Evolutionary conservation across 331 rosid species (phyloP), one percentile per base, ranked within the genome.

Genomic region (Dryas integrifolia): DNA sequence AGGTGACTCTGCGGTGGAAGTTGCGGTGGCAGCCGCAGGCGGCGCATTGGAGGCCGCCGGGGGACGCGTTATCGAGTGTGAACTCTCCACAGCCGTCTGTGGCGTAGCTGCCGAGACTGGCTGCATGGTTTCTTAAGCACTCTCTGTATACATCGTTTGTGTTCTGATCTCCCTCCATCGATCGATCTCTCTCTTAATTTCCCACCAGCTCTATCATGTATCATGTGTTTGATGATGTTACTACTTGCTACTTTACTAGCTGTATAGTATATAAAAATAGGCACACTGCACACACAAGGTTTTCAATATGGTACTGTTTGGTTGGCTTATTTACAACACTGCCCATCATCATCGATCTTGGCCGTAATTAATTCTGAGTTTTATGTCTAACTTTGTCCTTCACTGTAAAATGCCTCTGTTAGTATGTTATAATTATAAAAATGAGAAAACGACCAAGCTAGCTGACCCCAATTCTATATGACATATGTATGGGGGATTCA

Each of bases 1-100:
- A 76, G 3, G 84, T 82, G 50, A 89, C 80, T 30, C 87, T 86
- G 39, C 98, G 94, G 79, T 92, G 97, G 75, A 92, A 92, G 87
- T 88, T 92, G 12, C 97, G 90, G 86, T 92, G 97, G 69, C 96
- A 92, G 35, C 96, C 96, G n/a, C 98, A 92, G 5, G 98, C 98
- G 0, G 82, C 91, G 72, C 96, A 92, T 73, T 85, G 91, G 11
- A 88, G 84, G 52, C 67, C 7, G 13, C 80, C 83, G 0, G 73
- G 81, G 0, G 86, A 73, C 2, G 79, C 61, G 55, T 78, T 72
- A 59, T 88, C 89, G 4, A 84, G 48, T 0, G 92, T 88, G 84
- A 90, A 92, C 80, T 92, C 96, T 3, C 98, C 92, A 69, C 98
- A 92, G 52, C 98, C 98, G 30, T 92, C 96, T n/a, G 96, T 90